Base-by-base conservation (phyloP, 2,329 filamentous ascomycete species). In the Endothia cerciana region DNA sequence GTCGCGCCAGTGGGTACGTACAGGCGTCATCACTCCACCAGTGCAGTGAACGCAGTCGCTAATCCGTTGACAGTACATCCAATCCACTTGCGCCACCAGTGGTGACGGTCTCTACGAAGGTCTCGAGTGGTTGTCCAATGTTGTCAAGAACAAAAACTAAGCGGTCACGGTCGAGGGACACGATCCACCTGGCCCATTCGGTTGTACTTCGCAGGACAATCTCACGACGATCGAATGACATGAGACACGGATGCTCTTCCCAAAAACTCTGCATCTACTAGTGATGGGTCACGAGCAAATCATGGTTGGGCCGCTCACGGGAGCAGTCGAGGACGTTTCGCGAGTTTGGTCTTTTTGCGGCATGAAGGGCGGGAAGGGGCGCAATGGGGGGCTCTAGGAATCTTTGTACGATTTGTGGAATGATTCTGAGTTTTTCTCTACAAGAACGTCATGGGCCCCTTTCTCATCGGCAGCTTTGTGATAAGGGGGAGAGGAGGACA, bases 81-180 rank as follows among this genome's bases (percentile, higher is more conserved):
- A 98, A 93, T 97, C 94, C 72, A 98, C 95, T 79, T 98, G 94
- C 85, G 94, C 94, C 81, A 98, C 95, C 74, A 97, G 94, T 73
- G 94, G 94, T 88, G 95, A 98, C 82, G 94, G 94, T 93, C 91
- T 98, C 77, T 98, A 98, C 83, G 94, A 98, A 85, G 94, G 94
- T 89, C 92, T 98, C 77, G 94, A 94, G 85, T 94, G 92, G 91
- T 89, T 94, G 77, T 90, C 91, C 80, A 90, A 87, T 80, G 91
- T 91, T 77, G 89, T 95, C 81, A 94, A 94, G 87, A 55, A 83
- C 86, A 76, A 85, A 85, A 82, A 87, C 81, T 89, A 88, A 82
- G 83, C 74, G 74, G 71, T 68, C 70, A 69, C 69, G 72, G 70
- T 71, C 69, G 70, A 71, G 74, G 71, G 72, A 73, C 49, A 56